A percentile compares a stretch with the other conserved stretches of the same genome.
Evolutionary conservation across 1,284 basidiomycete genomes (phyloP).

Genomic region (Anthracocystis walkeri): DNA sequence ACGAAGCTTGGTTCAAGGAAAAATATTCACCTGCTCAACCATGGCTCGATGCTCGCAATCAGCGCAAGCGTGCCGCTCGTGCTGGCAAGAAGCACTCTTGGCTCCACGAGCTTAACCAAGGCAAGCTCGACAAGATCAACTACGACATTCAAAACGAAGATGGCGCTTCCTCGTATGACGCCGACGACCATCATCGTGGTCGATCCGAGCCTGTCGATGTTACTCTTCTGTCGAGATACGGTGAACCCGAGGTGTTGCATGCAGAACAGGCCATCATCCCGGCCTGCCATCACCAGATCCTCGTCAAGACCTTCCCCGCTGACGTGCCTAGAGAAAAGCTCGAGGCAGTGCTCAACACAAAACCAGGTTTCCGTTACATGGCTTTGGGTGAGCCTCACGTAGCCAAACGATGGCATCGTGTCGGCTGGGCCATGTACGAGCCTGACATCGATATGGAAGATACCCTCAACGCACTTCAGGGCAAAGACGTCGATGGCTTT

Average conservation of each 20-base stretch:
- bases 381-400: constrained; percentile 64
- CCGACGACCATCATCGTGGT: constrained; percentile 26
- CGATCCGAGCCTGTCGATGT: constrained; percentile 37
- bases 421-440: constrained; percentile 65
- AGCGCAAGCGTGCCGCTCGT: constrained; percentile 52
- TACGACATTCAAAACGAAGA: constrained; percentile 49
- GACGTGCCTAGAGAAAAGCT: constrained; percentile 51
- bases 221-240: constrained; percentile 45
- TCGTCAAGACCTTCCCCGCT: constrained; percentile 58
- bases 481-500: constrained; percentile 49
- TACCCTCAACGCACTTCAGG: constrained; percentile 52
- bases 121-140: constrained; percentile 57
- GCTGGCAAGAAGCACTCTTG: constrained; percentile 56
- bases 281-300: constrained; percentile 54
- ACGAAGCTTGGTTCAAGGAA: constrained; percentile 64
- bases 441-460: constrained; percentile 52
- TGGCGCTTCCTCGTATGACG: constrained; percentile 11
- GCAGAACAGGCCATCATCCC: constrained; percentile 54
- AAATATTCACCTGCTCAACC: constrained; percentile 55
- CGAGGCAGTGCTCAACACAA: constrained; percentile 51
- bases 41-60: constrained; percentile 30
- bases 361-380: constrained; percentile 60
- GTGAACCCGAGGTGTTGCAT: constrained; percentile 34
- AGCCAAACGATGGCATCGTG: constrained; percentile 55
- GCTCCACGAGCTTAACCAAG: constrained; percentile 56